phyloP scores from a whole-genome alignment of 106 monocot species.

The Triglochin maritima region DNA sequence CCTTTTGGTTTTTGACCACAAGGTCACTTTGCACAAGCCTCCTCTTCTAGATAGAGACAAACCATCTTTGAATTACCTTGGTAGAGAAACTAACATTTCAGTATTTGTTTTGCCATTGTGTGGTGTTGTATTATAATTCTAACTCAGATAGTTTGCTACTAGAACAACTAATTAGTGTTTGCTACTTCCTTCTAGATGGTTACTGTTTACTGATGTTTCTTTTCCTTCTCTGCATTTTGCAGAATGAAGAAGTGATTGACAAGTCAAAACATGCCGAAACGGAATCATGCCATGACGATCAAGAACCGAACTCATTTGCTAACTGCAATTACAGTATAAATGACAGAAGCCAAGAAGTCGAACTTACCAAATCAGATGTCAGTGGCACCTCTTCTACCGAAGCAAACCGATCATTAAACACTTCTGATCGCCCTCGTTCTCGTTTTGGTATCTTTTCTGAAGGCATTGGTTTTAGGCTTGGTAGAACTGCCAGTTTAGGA shows the following conservation, averaged over 20 bases:
- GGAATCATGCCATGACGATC: not conserved
- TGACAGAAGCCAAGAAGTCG: conserved; percentile 9
- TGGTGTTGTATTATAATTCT: no score
- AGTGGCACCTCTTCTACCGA: conserved; percentile 1
- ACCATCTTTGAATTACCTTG: no score
- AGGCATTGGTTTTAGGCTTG: conserved; percentile 28
- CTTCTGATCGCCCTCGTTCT: conserved; percentile 11
- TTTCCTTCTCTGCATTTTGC: not conserved
- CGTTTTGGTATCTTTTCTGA: conserved; percentile 25
- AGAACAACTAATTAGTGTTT: no score
- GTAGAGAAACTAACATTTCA: no score
- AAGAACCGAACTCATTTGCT: not conserved
- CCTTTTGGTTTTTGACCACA: no score
- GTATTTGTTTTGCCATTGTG: no score
- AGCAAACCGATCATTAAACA: not conserved
- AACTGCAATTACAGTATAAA: not conserved
- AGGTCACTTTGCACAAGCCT: no score
- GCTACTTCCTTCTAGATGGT: not conserved
- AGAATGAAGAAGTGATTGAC: conserved; percentile 13
- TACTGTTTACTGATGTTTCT: not conserved
- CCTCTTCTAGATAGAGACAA: no score
- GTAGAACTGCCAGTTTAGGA: conserved; percentile 34
- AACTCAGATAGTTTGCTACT: no score
- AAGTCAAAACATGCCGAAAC: not conserved
- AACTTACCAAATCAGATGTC: not conserved